Conservation (phyloP, 1,284 basidiomycete genomes). For the Blastosporella zonata region DNA sequence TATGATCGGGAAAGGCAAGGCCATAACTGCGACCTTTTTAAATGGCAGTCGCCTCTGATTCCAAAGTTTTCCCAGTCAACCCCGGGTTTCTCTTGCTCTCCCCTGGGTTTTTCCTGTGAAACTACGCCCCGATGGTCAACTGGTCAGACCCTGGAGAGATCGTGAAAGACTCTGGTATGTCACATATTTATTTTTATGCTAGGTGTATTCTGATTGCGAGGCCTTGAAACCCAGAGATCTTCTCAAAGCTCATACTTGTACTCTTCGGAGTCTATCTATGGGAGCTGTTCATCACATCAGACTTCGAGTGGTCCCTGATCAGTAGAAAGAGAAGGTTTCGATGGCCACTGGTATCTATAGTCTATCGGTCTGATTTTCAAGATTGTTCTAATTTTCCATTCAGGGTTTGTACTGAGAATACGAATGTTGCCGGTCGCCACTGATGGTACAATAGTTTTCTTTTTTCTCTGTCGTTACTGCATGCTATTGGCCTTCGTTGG, state of each 20-base stretch:
- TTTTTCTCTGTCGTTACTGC: conserved; percentile 68
- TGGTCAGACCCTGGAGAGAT: conserved; percentile 54
- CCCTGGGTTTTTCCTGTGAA: not conserved
- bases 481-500: conserved; percentile 61
- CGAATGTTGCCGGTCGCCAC: not conserved
- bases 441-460: conserved; percentile 44
- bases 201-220: not conserved
- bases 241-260: conserved; percentile 54
- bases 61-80: conserved; percentile 1
- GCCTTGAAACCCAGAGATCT: conserved; percentile 40
- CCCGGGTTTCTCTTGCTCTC: not conserved
- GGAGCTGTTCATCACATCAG: conserved; percentile 61
- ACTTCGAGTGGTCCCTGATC: conserved; percentile 65
- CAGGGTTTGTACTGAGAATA: conserved; percentile 6
- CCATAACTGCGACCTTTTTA: conserved; percentile 9
- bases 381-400: not conserved
- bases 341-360: conserved; percentile 57
- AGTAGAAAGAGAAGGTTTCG: conserved; percentile 52
- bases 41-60: conserved; percentile 11
- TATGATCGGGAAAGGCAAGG: conserved; percentile 22
- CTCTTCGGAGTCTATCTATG: conserved; percentile 65
- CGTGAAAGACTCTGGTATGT: conserved; percentile 44
- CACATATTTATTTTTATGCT: not conserved
- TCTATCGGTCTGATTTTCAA: not conserved
- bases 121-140: conserved; percentile 43